Evolutionary conservation across 1,139 yeast genomes (phyloP).

Genomic region (Suhomyces chickasaworum): DNA sequence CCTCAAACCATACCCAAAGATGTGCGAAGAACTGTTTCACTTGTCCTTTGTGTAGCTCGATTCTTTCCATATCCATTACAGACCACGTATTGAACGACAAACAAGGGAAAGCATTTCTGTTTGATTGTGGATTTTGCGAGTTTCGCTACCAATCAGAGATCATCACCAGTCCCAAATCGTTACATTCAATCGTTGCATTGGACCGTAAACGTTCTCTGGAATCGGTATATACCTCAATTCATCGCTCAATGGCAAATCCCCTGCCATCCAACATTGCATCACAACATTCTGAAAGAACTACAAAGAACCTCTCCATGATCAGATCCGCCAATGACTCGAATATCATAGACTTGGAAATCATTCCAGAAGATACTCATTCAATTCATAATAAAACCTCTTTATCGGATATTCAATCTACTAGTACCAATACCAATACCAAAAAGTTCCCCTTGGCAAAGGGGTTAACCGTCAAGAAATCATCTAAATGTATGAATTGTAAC

Average conservation of each 20-base stretch:
- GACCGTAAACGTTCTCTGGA: slow-evolving; percentile 17
- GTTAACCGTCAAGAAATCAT: slow-evolving; percentile 28
- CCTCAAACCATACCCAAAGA: slow-evolving; percentile 22
- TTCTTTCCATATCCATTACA: slow-evolving; percentile 28
- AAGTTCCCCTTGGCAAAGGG: slow-evolving; percentile 29
- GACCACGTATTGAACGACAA: slow-evolving; percentile 23
- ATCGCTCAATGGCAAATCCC: slow-evolving; percentile 1
- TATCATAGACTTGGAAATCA: background rate
- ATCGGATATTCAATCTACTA: background rate
- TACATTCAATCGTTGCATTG: slow-evolving; percentile 30
- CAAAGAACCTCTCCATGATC: slow-evolving; percentile 13
- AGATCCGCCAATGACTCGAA: background rate
- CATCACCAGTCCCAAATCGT: slow-evolving; percentile 39
- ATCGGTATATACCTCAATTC: background rate
- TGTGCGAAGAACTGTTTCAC: slow-evolving; percentile 44
- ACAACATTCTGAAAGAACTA: slow-evolving; percentile 2
- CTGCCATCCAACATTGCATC: background rate
- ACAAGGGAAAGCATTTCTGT: slow-evolving; percentile 37
- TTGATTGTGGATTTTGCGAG: slow-evolving; percentile 36
- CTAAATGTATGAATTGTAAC: slow-evolving; percentile 34
- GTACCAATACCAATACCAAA: too few relatives aligned
- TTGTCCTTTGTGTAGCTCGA: slow-evolving; percentile 40
- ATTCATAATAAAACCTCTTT: background rate
- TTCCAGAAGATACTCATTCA: background rate
- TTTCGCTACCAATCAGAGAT: slow-evolving; percentile 32